Evolutionary conservation across 306 rosid genomes (phyloP), one percentile per base, ranked within the genome.

Genomic region (Canavalia ensiformis): DNA sequence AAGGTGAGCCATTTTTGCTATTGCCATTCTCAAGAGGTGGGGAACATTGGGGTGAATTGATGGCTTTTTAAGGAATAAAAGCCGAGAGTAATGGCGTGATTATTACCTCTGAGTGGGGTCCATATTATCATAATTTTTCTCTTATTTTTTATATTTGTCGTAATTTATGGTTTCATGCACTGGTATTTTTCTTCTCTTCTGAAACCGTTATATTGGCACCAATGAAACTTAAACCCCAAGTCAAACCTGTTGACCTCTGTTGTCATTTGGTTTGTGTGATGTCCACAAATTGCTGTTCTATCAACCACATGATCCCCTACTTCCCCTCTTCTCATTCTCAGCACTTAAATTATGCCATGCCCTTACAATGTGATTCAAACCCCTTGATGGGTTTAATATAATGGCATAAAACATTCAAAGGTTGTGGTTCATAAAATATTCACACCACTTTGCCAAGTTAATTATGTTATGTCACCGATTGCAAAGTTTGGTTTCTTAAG

Each of bases 11-110:
- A 89, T 88, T 58, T 74, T 78, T 28, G 11, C 60, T 37, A 1
- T 8, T 37, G n/a, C 12, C 45, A 31, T 1, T 34, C 18, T 56
- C 34, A 56, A 0, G 50, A 35, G 11, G 49, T 57, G 67, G n/a
- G 79, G 46, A 68, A 4, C 29, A 50, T 69, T 35, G 50, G 50
- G 18, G 68, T 45, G 72, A 28, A 42, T 2, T 3, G 29, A 1
- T 58, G 76, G 35, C 31, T 66, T 88, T 81, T 81, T 56, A 76
- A 79, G 63, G 62, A 75, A 46, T 7, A 68, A 59, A 89, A 88
- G 90, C 88, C 92, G 85, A 70, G 77, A 86, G 90, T 76, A 77
- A 65, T 81, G 90, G 96, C 96, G 90, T 86, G 93, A 89, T 90
- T 91, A 77, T 63, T 18, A 69, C 31, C 33, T 80, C 39, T 2